These are phyloP conservation scores for Nigrograna mackinnonii DNA, from an alignment of 2,329 filamentous ascomycete species.

Conservation along the genomic window DNA sequence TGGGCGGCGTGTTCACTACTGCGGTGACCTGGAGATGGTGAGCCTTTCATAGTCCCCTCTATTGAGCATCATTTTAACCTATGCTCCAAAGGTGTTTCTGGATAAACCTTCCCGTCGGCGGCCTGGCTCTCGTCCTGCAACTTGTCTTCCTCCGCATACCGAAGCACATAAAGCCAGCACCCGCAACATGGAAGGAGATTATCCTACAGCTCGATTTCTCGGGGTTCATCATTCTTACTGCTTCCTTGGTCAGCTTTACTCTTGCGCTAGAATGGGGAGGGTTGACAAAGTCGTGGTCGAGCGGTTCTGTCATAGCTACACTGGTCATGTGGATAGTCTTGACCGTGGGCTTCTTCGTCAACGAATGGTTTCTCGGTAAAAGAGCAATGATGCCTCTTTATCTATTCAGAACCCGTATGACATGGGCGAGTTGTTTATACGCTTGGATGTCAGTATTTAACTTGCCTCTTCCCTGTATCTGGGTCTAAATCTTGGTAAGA, in stretches of 20 bases:
- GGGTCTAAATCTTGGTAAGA: too few species aligned
- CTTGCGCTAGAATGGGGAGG: constrained; percentile 50
- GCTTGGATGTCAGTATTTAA: constrained; percentile 37
- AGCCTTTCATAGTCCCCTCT: too few species aligned
- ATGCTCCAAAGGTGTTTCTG: too few species aligned
- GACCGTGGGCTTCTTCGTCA: constrained; percentile 40
- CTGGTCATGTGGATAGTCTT: constrained; percentile 41
- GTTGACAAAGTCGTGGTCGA: constrained; percentile 39
- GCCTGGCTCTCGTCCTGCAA: constrained; percentile 36
- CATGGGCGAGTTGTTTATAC: constrained; percentile 30
- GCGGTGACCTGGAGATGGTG: constrained; percentile 42
- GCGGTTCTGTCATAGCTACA: constrained; percentile 41
- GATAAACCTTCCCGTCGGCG: constrained; percentile 44
- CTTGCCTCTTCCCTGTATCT: too few species aligned
- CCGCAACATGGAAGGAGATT: constrained; percentile 22
- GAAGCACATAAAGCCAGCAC: constrained; percentile 18
- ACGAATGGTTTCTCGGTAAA: constrained; percentile 23
- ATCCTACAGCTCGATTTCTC: constrained; percentile 43
- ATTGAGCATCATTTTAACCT: too few species aligned
- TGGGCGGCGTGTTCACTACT: constrained; percentile 41
- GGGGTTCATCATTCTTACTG: constrained; percentile 37
- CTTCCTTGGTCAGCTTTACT: constrained; percentile 43
- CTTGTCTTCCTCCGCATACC: constrained; percentile 36
- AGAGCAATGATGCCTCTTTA: constrained; percentile 29
- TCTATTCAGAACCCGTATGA: constrained; percentile 35